These are phyloP conservation scores for Tothia fuscella DNA, from an alignment of 2,329 filamentous ascomycete species.

Conservation along the genomic window DNA sequence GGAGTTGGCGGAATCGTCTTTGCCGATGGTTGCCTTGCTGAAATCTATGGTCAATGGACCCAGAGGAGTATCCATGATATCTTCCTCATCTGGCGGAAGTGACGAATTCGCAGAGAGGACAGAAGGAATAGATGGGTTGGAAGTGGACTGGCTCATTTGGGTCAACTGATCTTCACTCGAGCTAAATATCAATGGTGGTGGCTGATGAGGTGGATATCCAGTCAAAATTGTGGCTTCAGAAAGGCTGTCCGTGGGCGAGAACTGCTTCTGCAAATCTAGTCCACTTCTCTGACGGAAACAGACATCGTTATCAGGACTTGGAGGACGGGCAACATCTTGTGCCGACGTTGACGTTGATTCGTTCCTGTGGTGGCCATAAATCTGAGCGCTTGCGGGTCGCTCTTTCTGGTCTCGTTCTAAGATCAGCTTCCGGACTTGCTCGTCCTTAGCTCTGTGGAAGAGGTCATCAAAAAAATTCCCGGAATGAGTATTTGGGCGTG, in stretches of 20 bases:
- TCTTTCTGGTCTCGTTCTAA: slow-evolving; percentile 22
- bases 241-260: not conserved
- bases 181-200: slow-evolving; percentile 25
- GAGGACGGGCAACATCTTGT: slow-evolving; percentile 22
- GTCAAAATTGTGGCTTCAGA: not conserved
- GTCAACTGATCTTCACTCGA: slow-evolving; percentile 37
- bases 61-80: not conserved
- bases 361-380: not conserved
- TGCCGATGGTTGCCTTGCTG: too few species aligned
- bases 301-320: slow-evolving; percentile 34
- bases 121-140: slow-evolving; percentile 40
- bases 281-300: slow-evolving; percentile 5
- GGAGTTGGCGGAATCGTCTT: slow-evolving; percentile 4
- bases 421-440: slow-evolving; percentile 23
- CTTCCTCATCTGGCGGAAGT: slow-evolving; percentile 25
- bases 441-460: slow-evolving; percentile 24
- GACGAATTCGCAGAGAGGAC: slow-evolving; percentile 37
- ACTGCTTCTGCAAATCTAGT: not conserved
- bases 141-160: slow-evolving; percentile 36
- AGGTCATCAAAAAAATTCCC: not conserved
- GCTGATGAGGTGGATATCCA: slow-evolving; percentile 6
- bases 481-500: not conserved
- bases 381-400: slow-evolving; percentile 16
- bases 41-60: not conserved
- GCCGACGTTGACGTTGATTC: not conserved